phyloP scores from a whole-genome alignment of 208 protist species.

The Leishmania amazonensis region DNA sequence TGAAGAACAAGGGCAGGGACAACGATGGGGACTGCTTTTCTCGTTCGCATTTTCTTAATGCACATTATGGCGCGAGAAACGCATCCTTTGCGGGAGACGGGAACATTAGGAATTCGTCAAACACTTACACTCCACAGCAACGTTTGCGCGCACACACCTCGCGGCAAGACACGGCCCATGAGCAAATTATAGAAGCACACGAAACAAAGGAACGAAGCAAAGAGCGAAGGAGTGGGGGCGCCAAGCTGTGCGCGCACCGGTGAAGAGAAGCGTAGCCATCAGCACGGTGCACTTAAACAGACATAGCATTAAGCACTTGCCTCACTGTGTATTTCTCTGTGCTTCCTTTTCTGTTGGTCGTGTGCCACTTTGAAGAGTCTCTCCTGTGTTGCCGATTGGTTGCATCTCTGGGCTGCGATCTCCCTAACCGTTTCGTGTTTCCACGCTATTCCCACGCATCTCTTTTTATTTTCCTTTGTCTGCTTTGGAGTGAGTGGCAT shows the following conservation, averaged over 20 bases:
- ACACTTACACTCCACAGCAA: background rate
- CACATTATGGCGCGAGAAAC: background rate
- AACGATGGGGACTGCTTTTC: background rate
- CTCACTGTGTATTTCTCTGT: constrained; percentile 16
- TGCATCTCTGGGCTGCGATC: background rate
- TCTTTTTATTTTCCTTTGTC: background rate
- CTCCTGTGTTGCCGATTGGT: too few species aligned
- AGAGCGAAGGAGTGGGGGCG: background rate
- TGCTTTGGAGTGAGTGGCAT: background rate
- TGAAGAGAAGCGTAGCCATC: background rate
- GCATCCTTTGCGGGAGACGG: background rate
- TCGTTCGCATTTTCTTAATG: background rate
- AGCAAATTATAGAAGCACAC: background rate
- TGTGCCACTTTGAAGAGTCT: background rate
- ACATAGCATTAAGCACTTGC: background rate
- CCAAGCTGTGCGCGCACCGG: background rate
- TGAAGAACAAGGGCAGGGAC: background rate
- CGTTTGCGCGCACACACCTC: background rate
- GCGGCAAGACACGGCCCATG: background rate
- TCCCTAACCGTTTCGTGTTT: background rate
- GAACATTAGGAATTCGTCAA: background rate
- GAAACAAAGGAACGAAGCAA: background rate
- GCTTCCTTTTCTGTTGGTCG: background rate
- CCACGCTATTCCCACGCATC: background rate
- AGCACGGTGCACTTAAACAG: background rate